These are phyloP conservation scores for Hypholoma sublateritium DNA, from an alignment of 768 basidiomycete genomes.

Conservation along the genomic window DNA sequence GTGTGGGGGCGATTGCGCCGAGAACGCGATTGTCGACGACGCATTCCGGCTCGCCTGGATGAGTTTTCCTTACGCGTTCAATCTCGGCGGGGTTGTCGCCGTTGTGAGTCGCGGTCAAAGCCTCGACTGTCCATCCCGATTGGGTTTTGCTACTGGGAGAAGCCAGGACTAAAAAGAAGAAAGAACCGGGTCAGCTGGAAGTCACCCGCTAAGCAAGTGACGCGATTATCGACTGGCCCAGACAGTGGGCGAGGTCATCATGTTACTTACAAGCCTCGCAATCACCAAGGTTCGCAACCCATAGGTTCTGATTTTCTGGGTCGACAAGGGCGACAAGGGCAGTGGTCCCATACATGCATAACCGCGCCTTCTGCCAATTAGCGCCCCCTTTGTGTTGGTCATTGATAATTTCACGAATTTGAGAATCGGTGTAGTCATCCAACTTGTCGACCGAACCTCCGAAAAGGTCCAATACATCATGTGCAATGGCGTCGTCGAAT, in stretches of 20 bases:
- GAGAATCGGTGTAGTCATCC: constrained; percentile 49
- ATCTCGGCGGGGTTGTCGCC: constrained; percentile 68
- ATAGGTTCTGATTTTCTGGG: constrained; percentile 65
- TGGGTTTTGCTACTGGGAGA: constrained; percentile 37
- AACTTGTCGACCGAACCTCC: constrained; percentile 51
- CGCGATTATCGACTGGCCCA: background rate
- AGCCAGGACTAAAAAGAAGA: constrained; percentile 43
- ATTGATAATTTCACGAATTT: constrained; percentile 62
- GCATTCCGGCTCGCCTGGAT: constrained; percentile 71
- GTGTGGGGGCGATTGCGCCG: constrained; percentile 75
- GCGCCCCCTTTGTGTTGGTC: constrained; percentile 57
- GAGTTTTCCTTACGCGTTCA: constrained; percentile 58
- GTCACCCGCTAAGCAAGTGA: background rate
- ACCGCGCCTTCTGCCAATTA: constrained; percentile 63
- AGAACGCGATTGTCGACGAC: constrained; percentile 67
- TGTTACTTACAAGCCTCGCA: constrained; percentile 66
- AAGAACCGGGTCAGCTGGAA: background rate
- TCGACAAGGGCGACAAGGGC: constrained; percentile 74
- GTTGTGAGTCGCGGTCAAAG: constrained; percentile 68
- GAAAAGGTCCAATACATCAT: constrained; percentile 63
- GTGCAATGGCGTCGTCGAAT: constrained; percentile 68
- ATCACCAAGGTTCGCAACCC: constrained; percentile 82
- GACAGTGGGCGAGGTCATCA: constrained; percentile 10
- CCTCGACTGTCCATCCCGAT: constrained; percentile 58
- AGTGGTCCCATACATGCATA: constrained; percentile 81